These are phyloP conservation scores for Trichomonas tenax DNA, from an alignment of 208 protist species.

Conservation along the genomic window DNA sequence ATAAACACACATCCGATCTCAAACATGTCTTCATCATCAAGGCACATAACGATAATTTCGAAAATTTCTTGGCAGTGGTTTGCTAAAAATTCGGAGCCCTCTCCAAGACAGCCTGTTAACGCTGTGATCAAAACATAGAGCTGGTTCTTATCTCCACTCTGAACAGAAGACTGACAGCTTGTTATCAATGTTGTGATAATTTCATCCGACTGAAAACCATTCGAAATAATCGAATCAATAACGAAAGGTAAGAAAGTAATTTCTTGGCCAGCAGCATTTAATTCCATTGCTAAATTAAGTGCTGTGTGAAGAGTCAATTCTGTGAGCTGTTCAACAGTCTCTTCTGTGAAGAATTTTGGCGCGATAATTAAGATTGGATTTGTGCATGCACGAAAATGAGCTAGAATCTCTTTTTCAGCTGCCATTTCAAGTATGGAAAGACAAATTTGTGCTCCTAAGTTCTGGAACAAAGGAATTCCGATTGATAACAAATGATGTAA, in stretches of 20 bases:
- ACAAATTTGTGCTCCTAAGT: not conserved
- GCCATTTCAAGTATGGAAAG: not conserved
- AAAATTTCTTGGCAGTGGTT: not conserved
- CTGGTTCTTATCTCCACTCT: not conserved
- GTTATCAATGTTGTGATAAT: not conserved
- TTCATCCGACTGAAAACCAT: not conserved
- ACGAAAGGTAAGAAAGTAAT: not conserved
- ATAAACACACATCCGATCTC: not conserved
- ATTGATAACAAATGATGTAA: not conserved
- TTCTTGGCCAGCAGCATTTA: not conserved
- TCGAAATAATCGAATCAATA: not conserved
- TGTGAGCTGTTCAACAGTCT: not conserved
- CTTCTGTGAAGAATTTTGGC: not conserved
- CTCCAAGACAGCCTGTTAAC: not conserved
- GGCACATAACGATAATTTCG: not conserved
- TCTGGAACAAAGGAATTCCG: not conserved
- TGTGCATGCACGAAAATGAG: not conserved
- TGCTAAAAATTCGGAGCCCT: not conserved
- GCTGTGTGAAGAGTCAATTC: not conserved
- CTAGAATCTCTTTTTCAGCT: not conserved
- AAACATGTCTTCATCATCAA: not conserved
- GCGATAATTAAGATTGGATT: not conserved
- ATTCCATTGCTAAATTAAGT: not conserved
- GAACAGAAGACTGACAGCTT: not conserved
- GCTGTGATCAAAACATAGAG: not conserved